These are phyloP conservation scores for Cystobasidium onofrii DNA, from an alignment of 768 basidiomycete genomes.

Conservation along the genomic window DNA sequence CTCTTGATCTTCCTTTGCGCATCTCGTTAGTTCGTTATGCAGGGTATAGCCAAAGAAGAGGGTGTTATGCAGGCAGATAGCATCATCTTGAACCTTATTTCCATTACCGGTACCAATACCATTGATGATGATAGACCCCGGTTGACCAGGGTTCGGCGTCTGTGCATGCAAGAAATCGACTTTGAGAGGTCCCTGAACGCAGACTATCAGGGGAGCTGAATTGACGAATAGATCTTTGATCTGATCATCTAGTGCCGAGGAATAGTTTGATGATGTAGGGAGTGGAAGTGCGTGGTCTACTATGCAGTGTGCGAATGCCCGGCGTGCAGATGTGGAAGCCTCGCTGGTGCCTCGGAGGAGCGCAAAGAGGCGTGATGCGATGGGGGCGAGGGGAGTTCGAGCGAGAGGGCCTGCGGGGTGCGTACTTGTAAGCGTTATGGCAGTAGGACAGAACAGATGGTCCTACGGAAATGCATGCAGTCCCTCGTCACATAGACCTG, in stretches of 20 bases:
- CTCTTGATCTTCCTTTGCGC: constrained; percentile 16
- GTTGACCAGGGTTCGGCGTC: background rate
- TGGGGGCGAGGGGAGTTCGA: constrained; percentile 11
- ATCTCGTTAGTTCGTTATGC: constrained; percentile 19
- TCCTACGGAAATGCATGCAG: constrained; percentile 19
- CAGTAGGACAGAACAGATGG: background rate
- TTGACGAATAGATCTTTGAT: background rate
- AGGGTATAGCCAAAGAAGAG: constrained; percentile 21
- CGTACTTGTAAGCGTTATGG: too few relatives aligned
- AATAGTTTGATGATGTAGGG: background rate
- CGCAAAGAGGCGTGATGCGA: constrained; percentile 9
- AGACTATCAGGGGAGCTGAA: background rate
- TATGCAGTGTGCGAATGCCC: constrained; percentile 20
- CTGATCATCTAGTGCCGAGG: background rate
- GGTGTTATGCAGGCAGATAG: background rate
- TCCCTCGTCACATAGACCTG: constrained; percentile 22
- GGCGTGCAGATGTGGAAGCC: background rate
- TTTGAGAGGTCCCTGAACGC: constrained; percentile 19
- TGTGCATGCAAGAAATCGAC: constrained; percentile 20
- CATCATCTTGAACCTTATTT: background rate
- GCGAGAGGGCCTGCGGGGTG: background rate
- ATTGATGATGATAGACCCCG: background rate
- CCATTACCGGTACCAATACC: background rate
- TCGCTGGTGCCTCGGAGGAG: background rate
- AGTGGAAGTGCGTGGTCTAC: constrained; percentile 15